Base-by-base conservation (phyloP, 805 yeast species). In the Myxozyma geophila region DNA sequence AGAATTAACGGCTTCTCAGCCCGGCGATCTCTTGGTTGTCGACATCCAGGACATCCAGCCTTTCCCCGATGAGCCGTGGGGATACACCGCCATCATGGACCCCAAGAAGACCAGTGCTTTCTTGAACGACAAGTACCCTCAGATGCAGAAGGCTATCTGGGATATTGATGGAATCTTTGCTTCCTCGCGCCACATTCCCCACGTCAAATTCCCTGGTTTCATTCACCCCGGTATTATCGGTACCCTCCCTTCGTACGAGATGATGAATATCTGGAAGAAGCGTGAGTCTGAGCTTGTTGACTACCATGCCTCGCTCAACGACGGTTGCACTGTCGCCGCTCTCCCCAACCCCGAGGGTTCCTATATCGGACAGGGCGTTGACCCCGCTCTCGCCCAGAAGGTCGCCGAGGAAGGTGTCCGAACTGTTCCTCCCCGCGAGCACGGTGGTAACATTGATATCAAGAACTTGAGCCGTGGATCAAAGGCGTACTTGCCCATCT, bases 361-460 rank as follows among this genome's bases (percentile, higher is more conserved):
- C 2, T 80, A 75, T 69, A 78, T 79, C 2, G 84, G 84, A 0
- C 63, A 71, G 9, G 44, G 52, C 15, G 83, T 80, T 2, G 55
- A 74, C 10, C 66, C 63, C 9, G 78, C 72, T 13, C 61, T 76
- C 15, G 73, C 73, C n/a, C 73, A 63, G 21, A 70, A 72, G 51
- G 76, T 77, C 46, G 79, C 75, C 9, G 71, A 70, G 46, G 77
- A 77, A 44, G 85, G 85, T 28, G 83, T 83, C 12, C 75, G 85
- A 50, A 82, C 85, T 2, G 81, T 81, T 59, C 85, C 85, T 28
- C 69, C 69, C 13, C 64, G 69, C 41, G 85, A 82, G 72, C 76
- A 81, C 70, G 85, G 85, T 19, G 85, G 85, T 8, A 82, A 82
- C 71, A 82, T 84, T 71, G 85, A 82, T 64, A 82, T 82, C 68